phyloP scores from a whole-genome alignment of 2,329 filamentous ascomycete genomes.

The Ascochyta koolunga region DNA sequence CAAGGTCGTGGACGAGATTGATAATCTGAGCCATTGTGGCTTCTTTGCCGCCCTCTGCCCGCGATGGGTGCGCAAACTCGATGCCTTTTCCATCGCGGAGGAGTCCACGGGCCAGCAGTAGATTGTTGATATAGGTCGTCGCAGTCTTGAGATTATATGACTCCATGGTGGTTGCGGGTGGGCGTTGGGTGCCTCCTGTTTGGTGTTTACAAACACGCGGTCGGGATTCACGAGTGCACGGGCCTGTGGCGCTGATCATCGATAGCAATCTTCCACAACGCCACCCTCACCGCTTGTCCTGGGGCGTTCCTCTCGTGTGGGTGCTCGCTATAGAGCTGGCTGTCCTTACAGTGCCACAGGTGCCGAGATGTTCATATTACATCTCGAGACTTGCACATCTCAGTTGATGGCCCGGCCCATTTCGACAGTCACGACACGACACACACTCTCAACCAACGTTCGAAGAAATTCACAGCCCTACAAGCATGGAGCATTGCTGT shows the following conservation, averaged over 20 bases:
- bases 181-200: conserved; percentile 8
- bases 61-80: conserved; percentile 78
- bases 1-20: conserved; percentile 90
- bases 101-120: conserved; percentile 67
- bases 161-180: conserved; percentile 49
- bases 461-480: not conserved
- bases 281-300: not conserved
- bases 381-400: not conserved
- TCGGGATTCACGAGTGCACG: conserved; percentile 7
- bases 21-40: conserved; percentile 85
- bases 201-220: conserved; percentile 17
- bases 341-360: too few species aligned
- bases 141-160: conserved; percentile 64
- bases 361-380: too few species aligned
- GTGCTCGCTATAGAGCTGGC: too few species aligned
- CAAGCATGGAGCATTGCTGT: not conserved
- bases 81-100: conserved; percentile 71
- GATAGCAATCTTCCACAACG: not conserved
- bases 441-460: not conserved
- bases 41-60: conserved; percentile 65
- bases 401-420: not conserved
- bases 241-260: not conserved
- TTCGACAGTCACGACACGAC: not conserved
- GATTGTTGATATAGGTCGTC: conserved; percentile 69
- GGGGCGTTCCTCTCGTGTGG: too few species aligned